Percentiles rank a stretch among this genome's conserved stretches.
Evolutionary conservation across 768 basidiomycete species (phyloP).

Genomic region (Mycena floridula): DNA sequence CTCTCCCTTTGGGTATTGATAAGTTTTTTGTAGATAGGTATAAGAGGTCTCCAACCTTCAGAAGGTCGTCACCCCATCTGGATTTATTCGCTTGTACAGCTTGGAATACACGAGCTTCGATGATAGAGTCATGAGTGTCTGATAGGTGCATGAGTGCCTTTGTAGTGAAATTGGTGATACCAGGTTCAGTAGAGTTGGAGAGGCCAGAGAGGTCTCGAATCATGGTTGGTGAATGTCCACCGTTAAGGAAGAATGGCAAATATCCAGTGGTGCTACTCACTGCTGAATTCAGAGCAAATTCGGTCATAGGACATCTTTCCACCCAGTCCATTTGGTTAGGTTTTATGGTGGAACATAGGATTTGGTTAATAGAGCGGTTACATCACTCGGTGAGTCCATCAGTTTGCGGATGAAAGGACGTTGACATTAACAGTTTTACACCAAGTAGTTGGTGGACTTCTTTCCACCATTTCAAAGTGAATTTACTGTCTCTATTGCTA

Average conservation of each 20-base stretch:
- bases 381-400: constrained; percentile 17
- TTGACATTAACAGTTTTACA: constrained; percentile 18
- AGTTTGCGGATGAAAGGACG: constrained; percentile 26
- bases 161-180: constrained; percentile 13
- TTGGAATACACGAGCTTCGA: constrained; percentile 10
- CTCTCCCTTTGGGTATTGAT: constrained; percentile 19
- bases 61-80: constrained; percentile 1
- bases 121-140: constrained; percentile 14
- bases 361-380: constrained; percentile 11
- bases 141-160: constrained; percentile 8
- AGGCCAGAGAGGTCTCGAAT: not conserved
- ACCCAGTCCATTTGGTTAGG: constrained; percentile 3
- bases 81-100: constrained; percentile 15
- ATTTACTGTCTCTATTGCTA: too few species aligned
- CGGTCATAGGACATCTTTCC: not conserved
- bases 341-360: constrained; percentile 3
- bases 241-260: not conserved
- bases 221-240: not conserved
- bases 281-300: too few species aligned
- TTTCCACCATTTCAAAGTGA: constrained; percentile 21
- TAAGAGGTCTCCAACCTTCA: constrained; percentile 14
- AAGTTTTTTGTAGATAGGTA: constrained; percentile 26
- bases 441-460: constrained; percentile 12
- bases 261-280: too few species aligned
- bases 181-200: constrained; percentile 2